Conservation (phyloP, 257 asterid genomes). For the Coffea eugenioides region DNA sequence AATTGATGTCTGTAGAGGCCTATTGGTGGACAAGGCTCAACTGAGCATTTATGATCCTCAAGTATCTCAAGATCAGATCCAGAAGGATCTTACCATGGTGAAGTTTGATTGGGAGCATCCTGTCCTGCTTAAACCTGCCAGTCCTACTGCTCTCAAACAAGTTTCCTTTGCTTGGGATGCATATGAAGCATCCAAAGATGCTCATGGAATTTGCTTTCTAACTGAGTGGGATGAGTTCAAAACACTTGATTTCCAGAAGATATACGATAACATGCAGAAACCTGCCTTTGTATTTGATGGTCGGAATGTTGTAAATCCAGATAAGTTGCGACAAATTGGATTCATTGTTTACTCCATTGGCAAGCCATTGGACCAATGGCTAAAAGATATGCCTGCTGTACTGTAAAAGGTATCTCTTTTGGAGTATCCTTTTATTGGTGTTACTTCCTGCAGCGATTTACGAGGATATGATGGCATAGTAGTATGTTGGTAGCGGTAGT, state of each 20-base stretch:
- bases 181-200: slow-evolving; percentile 68
- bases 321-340: slow-evolving; percentile 28
- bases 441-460: neutral
- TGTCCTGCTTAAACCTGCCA: slow-evolving; percentile 80
- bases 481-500: neutral
- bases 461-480: neutral
- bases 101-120: slow-evolving; percentile 94
- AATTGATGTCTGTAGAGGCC: slow-evolving; percentile 83
- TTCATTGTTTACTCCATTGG: slow-evolving; percentile 38
- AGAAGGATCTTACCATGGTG: slow-evolving; percentile 79
- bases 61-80: slow-evolving; percentile 80
- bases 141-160: slow-evolving; percentile 73
- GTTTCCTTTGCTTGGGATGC: slow-evolving; percentile 71
- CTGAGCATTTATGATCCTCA: slow-evolving; percentile 88
- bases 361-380: slow-evolving; percentile 37
- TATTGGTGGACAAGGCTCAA: slow-evolving; percentile 70
- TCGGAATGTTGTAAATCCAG: slow-evolving; percentile 23
- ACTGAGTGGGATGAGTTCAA: slow-evolving; percentile 94
- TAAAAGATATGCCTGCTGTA: slow-evolving; percentile 33
- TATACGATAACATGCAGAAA: slow-evolving; percentile 36
- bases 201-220: slow-evolving; percentile 73
- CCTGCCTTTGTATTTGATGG: slow-evolving; percentile 40
- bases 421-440: neutral
- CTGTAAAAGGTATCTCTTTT: slow-evolving; percentile 10
- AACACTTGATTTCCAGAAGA: slow-evolving; percentile 54